These are phyloP conservation scores for Neopestalotiopsis clavispora DNA, from an alignment of 2,329 filamentous ascomycete species.

Conservation along the genomic window DNA sequence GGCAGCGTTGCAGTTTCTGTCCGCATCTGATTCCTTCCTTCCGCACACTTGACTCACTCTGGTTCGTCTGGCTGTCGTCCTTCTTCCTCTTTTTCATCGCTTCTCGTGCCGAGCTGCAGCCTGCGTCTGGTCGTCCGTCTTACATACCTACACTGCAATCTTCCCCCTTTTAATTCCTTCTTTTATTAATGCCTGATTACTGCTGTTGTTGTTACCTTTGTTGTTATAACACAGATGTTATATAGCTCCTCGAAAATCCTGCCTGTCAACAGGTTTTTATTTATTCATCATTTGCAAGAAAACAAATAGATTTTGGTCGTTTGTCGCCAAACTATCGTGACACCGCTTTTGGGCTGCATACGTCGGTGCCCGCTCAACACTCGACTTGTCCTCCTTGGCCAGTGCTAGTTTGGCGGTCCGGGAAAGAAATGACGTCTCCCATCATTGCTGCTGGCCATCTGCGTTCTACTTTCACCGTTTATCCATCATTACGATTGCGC, in stretches of 20 bases:
- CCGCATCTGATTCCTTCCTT: neutral
- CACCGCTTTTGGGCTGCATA: neutral
- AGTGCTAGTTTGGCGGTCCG: slow-evolving; percentile 3
- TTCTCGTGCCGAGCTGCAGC: neutral
- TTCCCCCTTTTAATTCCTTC: neutral
- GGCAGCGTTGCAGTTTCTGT: neutral
- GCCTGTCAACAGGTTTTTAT: neutral
- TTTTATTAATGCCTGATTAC: neutral
- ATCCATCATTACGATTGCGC: slow-evolving; percentile 1
- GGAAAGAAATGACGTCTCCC: slow-evolving; percentile 12
- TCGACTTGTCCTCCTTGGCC: slow-evolving; percentile 2
- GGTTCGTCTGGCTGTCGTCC: neutral
- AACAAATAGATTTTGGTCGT: neutral
- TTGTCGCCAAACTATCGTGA: neutral
- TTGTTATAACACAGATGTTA: neutral
- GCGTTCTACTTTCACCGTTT: slow-evolving; percentile 3
- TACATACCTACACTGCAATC: neutral
- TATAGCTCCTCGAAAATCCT: neutral
- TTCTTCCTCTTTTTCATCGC: neutral
- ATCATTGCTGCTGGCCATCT: slow-evolving; percentile 7
- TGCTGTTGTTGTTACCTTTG: neutral
- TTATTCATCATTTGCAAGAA: neutral
- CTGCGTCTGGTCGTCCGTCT: neutral
- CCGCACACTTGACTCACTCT: neutral
- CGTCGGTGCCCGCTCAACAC: neutral